phyloP scores from a whole-genome alignment of 371 early-diverging fungal genomes.

The Mucor indicus region DNA sequence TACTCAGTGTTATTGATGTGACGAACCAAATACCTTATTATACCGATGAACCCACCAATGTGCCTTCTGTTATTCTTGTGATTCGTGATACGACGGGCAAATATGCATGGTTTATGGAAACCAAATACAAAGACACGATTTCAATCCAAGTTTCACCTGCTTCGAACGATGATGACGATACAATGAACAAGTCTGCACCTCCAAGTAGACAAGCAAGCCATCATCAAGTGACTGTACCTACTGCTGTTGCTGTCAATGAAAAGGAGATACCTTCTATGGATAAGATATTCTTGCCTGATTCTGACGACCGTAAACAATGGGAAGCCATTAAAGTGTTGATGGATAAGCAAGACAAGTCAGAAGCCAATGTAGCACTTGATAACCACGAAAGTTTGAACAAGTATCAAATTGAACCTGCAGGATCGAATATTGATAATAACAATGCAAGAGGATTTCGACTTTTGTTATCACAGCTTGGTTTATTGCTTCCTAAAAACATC shows the following conservation, averaged over 20 bases:
- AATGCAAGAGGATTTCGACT: conserved; percentile 57
- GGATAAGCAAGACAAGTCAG: conserved; percentile 22
- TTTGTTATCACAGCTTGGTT: conserved; percentile 66
- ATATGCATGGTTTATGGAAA: conserved; percentile 64
- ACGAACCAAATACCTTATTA: not conserved
- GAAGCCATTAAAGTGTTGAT: conserved; percentile 26
- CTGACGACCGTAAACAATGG: conserved; percentile 38
- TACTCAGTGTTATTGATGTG: conserved; percentile 53
- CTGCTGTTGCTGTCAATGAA: conserved; percentile 22
- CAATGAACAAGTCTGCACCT: too few species aligned
- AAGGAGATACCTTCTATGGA: conserved; percentile 40
- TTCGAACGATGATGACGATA: not conserved
- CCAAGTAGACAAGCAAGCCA: too few species aligned
- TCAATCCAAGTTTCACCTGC: not conserved
- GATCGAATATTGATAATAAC: conserved; percentile 21
- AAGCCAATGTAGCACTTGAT: not conserved
- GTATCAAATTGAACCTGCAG: conserved; percentile 10
- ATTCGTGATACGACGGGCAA: conserved; percentile 72
- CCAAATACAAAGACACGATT: conserved; percentile 35
- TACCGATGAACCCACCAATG: conserved; percentile 10
- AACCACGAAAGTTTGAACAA: not conserved
- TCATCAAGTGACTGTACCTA: conserved; percentile 9
- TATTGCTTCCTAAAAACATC: conserved; percentile 54
- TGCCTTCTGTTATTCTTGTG: conserved; percentile 49
- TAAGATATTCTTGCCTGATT: conserved; percentile 27